Evolutionary conservation across 1,139 yeast genomes (phyloP).

Genomic region (Candida frijolesensis): DNA sequence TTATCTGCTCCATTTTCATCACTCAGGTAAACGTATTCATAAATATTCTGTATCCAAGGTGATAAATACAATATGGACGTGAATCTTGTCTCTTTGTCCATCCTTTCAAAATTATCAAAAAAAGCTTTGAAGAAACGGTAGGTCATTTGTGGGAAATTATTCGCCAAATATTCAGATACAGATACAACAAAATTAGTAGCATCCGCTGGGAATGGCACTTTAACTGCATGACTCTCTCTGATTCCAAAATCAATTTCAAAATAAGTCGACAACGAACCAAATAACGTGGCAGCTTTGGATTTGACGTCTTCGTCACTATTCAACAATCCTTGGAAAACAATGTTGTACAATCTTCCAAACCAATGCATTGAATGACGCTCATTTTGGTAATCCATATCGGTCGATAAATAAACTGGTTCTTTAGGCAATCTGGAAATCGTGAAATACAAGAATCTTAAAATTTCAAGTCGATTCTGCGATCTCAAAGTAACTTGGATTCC

Average conservation of each 20-base stretch:
- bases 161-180: slow-evolving; percentile 60
- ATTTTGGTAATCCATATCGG: slow-evolving; percentile 26
- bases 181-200: slow-evolving; percentile 64
- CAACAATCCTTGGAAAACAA: slow-evolving; percentile 68
- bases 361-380: slow-evolving; percentile 32
- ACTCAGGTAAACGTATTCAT: slow-evolving; percentile 56
- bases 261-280: slow-evolving; percentile 64
- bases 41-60: slow-evolving; percentile 80
- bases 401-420: slow-evolving; percentile 18
- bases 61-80: slow-evolving; percentile 58
- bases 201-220: slow-evolving; percentile 73
- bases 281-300: slow-evolving; percentile 61
- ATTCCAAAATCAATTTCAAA: slow-evolving; percentile 66
- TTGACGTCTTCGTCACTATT: slow-evolving; percentile 61
- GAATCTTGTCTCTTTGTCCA: slow-evolving; percentile 34
- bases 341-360: slow-evolving; percentile 64
- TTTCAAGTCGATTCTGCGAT: slow-evolving; percentile 65
- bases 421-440: slow-evolving; percentile 57
- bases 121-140: slow-evolving; percentile 63
- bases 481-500: slow-evolving; percentile 52
- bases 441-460: slow-evolving; percentile 68
- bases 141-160: slow-evolving; percentile 60
- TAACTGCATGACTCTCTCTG: slow-evolving; percentile 57
- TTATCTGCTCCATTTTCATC: slow-evolving; percentile 62
- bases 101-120: slow-evolving; percentile 55